Conservation (phyloP, 1,139 yeast species). For the Taphrina pruni region DNA sequence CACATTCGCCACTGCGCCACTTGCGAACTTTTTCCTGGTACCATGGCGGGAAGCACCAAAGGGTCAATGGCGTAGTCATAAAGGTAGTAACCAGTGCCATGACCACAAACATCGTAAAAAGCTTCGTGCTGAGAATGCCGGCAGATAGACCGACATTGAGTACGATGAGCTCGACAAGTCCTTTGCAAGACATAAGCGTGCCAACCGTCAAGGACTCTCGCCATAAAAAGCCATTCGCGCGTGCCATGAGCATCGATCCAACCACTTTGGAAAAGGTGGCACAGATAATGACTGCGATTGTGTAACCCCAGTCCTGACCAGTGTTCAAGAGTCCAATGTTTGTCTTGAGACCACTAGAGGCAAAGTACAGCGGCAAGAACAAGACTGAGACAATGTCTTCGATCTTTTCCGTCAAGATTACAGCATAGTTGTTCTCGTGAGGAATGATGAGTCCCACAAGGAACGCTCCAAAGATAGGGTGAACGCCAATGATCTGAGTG, state of each 20-base stretch:
- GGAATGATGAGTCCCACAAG: conserved; percentile 79
- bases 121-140: conserved; percentile 65
- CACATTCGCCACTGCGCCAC: conserved; percentile 55
- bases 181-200: conserved; percentile 85
- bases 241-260: conserved; percentile 72
- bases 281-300: conserved; percentile 66
- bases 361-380: conserved; percentile 76
- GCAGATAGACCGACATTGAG: conserved; percentile 75
- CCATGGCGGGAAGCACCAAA: conserved; percentile 61
- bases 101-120: conserved; percentile 78
- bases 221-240: conserved; percentile 66
- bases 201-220: conserved; percentile 78
- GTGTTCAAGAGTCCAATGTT: conserved; percentile 66
- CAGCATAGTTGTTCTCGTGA: conserved; percentile 73
- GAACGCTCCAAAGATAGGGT: conserved; percentile 82
- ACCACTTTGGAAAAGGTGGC: conserved; percentile 70
- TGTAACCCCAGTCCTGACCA: conserved; percentile 79
- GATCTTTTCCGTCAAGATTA: conserved; percentile 70
- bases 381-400: conserved; percentile 76
- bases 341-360: conserved; percentile 74
- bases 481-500: conserved; percentile 81
- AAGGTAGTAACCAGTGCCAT: conserved; percentile 81
- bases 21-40: conserved; percentile 55
- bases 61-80: conserved; percentile 73
- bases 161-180: conserved; percentile 70